These are phyloP conservation scores for Fraxinus americana DNA, from an alignment of 257 asterid genomes.

Conservation along the genomic window DNA sequence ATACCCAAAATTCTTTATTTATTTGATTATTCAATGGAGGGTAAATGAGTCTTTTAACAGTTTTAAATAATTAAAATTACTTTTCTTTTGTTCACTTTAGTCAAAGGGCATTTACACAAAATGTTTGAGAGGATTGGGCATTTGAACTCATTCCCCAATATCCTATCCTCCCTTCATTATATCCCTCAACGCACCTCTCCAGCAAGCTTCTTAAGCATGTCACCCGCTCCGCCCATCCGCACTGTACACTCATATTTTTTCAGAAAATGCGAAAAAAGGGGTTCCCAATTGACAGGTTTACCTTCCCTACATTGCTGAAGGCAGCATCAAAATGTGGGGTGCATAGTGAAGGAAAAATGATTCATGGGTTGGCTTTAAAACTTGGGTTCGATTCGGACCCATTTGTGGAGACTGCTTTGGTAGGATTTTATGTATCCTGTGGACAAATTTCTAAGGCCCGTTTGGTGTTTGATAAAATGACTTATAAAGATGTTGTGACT, in stretches of 20 bases:
- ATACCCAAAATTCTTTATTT: too few relatives aligned
- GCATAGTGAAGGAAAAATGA: slow-evolving; percentile 49
- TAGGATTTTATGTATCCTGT: slow-evolving; percentile 66
- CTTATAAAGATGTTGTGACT: slow-evolving; percentile 59
- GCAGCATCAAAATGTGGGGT: slow-evolving; percentile 51
- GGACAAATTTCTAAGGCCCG: slow-evolving; percentile 65
- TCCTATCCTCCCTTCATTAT: slow-evolving; percentile 41
- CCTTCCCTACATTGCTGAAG: slow-evolving; percentile 68
- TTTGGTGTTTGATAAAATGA: slow-evolving; percentile 73
- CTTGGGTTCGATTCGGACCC: slow-evolving; percentile 62
- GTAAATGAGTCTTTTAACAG: too few relatives aligned
- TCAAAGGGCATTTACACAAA: too few relatives aligned
- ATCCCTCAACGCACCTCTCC: slow-evolving; percentile 43
- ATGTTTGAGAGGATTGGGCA: too few relatives aligned
- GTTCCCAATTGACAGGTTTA: slow-evolving; percentile 47
- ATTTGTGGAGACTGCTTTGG: slow-evolving; percentile 70
- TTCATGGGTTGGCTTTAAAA: slow-evolving; percentile 67
- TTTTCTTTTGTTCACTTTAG: too few relatives aligned
- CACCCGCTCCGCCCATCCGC: slow-evolving; percentile 53
- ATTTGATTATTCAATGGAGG: too few relatives aligned
- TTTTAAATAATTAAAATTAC: too few relatives aligned
- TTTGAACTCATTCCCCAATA: too few relatives aligned
- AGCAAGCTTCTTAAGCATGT: slow-evolving; percentile 53
- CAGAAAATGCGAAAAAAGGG: slow-evolving; percentile 38
- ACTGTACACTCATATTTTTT: slow-evolving; percentile 44